Evolutionary conservation across 179 eudicot genomes (phyloP), one percentile per base, ranked within the genome.

Genomic region (Monotropa hypopitys): DNA sequence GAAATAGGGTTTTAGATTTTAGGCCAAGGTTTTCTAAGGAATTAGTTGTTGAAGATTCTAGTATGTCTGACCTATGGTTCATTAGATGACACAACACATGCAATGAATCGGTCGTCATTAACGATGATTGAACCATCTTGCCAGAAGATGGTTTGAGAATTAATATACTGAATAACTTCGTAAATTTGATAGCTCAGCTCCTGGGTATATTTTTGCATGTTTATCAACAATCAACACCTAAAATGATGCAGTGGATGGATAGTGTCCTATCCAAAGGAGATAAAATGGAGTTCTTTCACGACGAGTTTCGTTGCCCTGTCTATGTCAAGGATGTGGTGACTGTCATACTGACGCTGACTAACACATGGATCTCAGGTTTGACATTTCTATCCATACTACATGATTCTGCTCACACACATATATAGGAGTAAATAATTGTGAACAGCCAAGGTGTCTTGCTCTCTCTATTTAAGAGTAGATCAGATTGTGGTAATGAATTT

Each of bases 281-380:
- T 70, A 80, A 74, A 72, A 78, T 83, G 30, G 83, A 88, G 74
- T 89, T 92, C 90, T 92, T 92, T 79, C 81, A 84, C 77, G 97
- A 94, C 13, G 98, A 94, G 87, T 94, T 84, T 47, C 97, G 97
- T 16, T 90, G 94, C 81, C 97, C 98, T n/a, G 89, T 94, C 43
- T 94, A 73, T 81, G 92, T 94, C 74, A 89, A 90, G 80, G 98
- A 94, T 86, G 86, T 92, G 49, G 97, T 87, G 54, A 79, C 87
- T 77, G 78, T 86, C 77, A 86, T 92, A 62, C 67, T 77, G 67
- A 79, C 78, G 72, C 77, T 94, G 83, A 79, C 88, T 30, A 72
- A 76, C 68, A 86, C 80, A 83, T 92, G 97, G 97, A 76, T 88
- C 72, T 84, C 90, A 84, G 97, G 98, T 94, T 82, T 74, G 84